A percentile compares a stretch with the other conserved stretches of the same genome.
Evolutionary conservation across 257 asterid genomes (phyloP).

Genomic region (Paraleonurus japonicus): DNA sequence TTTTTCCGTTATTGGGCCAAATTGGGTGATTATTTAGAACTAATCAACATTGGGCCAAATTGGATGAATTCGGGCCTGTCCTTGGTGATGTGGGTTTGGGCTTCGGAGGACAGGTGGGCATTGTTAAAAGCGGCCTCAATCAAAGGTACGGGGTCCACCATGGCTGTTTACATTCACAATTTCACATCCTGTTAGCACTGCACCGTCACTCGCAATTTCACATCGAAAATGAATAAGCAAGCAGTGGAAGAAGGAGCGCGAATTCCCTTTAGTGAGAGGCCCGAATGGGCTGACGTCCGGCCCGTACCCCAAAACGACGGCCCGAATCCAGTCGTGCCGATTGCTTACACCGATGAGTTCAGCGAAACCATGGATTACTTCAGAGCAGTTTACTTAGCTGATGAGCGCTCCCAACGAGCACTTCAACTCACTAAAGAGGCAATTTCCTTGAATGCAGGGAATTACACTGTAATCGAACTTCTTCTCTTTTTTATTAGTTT

Average conservation of each 20-base stretch:
- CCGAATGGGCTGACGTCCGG: conserved; percentile 79
- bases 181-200: background rate
- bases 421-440: conserved; percentile 78
- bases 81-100: too few relatives aligned
- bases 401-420: conserved; percentile 80
- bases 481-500: background rate
- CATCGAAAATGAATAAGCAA: conserved; percentile 27
- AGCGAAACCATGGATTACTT: conserved; percentile 84
- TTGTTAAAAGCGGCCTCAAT: too few relatives aligned
- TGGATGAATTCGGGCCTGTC: too few relatives aligned
- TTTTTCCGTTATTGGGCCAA: too few relatives aligned
- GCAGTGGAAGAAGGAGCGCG: conserved; percentile 19
- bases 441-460: conserved; percentile 71
- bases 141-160: too few relatives aligned
- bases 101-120: too few relatives aligned
- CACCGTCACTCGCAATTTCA: background rate
- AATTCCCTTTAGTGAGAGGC: conserved; percentile 53
- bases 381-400: conserved; percentile 78
- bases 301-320: conserved; percentile 93
- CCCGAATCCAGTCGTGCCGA: conserved; percentile 84
- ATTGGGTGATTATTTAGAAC: too few relatives aligned
- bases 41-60: too few relatives aligned
- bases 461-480: conserved; percentile 62
- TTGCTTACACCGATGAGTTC: conserved; percentile 75
- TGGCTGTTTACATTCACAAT: too few relatives aligned